Evolutionary conservation across 1,139 yeast species (phyloP), one percentile per base, ranked within the genome.

Genomic region (Yamadazyma trypodendri): DNA sequence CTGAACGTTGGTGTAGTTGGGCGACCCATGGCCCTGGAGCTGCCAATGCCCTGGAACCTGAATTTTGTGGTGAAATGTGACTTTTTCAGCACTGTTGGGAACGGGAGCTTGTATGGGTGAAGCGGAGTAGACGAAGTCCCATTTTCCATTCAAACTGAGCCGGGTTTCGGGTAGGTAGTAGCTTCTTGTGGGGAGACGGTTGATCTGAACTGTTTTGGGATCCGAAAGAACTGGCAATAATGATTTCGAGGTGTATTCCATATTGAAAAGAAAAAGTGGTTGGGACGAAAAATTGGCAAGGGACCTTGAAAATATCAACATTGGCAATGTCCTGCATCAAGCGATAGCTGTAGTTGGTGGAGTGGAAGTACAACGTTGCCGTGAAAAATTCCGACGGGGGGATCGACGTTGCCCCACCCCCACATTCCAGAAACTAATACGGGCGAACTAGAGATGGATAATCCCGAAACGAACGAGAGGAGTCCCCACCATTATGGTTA

Each of bases 1-100:
- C 14, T 48, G 46, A 32, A 52, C 49, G 40, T 63, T 63, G 13
- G 67, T 62, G 39, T 63, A 63, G 22, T 49, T 55, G 2, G 68
- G 68, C 2, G 42, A 39, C 11, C 64, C 65, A 35, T 42, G 53
- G 5, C 65, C 66, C 41, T 61, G 64, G 14, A 61, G 42, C 44
- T 63, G 67, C 66, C 68, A 63, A 39, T 60, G 61, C 8, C 66
- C 65, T 2, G 68, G 68, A 12, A 63, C 68, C 1, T 37, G 23
- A 14, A 63, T 46, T n/a, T 36, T 35, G 2, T 31, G 23, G 12
- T 17, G 14, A 24, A 42, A 44, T 3, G 42, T 30, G 46, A 45
- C 50, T 18, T 18, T 18, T 18, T 6, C 5, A 24, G 31, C 39
- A 22, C 37, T 46, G 9, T 22, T 17, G 6, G 51, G 48, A 17